Base-by-base conservation (phyloP, 2,329 filamentous ascomycete genomes). In the Dothiorella sarmentorum region DNA sequence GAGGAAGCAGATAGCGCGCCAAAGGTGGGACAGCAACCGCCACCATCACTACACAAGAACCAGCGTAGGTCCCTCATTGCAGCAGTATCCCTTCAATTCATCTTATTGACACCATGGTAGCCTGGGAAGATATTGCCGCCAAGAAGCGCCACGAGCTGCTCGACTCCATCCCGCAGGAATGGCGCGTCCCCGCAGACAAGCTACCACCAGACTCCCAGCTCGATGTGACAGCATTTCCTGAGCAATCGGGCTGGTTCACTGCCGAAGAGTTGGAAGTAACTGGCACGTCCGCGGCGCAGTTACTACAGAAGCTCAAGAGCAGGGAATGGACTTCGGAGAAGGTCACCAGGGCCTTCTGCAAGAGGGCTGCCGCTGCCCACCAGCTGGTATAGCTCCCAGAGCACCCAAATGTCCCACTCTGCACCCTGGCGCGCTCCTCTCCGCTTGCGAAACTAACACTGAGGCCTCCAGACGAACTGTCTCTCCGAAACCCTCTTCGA, bases 181-280 rank as follows among this genome's bases (percentile, higher is more conserved):
- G 58, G 58, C 42, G 52, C 51, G 38, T 60, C 35, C 58, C 58
- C 38, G 47, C 57, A 26, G 66, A 78, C 47, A 69, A 85, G 42
- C 65, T 86, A 0, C 85, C 85, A 2, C 75, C 80, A 0, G 76
- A 77, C 0, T 74, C 76, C 31, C 79, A 84, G 64, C 72, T 80
- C 44, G 78, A 87, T 65, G 81, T 88, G 15, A 82, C 80, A 0
- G 64, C 63, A 3, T 86, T 84, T 71, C 83, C 85, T 2, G 64
- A 64, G 26, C 64, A 66, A 65, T 87, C 83, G 1, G 83, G 83
- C 2, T 85, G 85, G 78, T 85, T 88, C 62, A 83, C 75, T 1
- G 38, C 69, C 3, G 62, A 70, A n/a, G 82, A 84, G 63, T 64
- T 83, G 22, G 75, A 78, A 24, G 82, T 83, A 40, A 80, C 80